Base-by-base conservation (phyloP, 352 stramenopile species). In the Globisporangium heterothallicum region DNA sequence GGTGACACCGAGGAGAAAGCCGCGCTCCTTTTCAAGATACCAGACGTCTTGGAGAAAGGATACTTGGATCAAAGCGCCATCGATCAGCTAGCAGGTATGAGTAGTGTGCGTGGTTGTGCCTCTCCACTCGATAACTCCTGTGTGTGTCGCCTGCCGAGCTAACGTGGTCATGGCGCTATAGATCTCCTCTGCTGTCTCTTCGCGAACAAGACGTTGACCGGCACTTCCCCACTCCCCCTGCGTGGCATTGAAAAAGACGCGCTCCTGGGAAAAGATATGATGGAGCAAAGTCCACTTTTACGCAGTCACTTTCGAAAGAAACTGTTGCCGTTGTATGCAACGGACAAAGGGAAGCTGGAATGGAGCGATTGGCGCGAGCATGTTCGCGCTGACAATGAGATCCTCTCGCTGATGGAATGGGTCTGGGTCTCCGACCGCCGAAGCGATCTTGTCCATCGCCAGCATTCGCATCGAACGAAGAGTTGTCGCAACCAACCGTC, bases 171-270 rank as follows among this genome's bases (percentile, higher is more conserved):
- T 42, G 13, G 38, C 6, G 12, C 22, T 7, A 9, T 19, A 86
- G 74, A 81, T 62, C 55, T 81, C 13, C 46, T 83, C 3, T 83
- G 67, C 41, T 70, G 70, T 30, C 62, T 86, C n/a, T 57, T 75
- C 25, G 56, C 59, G 44, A 80, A 71, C 58, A 60, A 61, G n/a
- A 63, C 74, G 52, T 43, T 78, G 18, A 36, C 26, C 25, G 27
- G 21, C 27, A 54, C 53, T 16, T 54, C 36, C 16, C 29, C 42
- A 21, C 32, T 46, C 2, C 51, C 51, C 7, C 22, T 58, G 5
- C 14, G 18, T 14, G 51, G 51, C 14, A 24, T 38, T 14, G 51
- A 58, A 42, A 35, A 44, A 43, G 53, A 54, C 27, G 53, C 38
- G 6, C 22, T 59, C 16, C 21, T 54, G 35, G 24, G 44, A 16